A percentile compares a stretch with the other conserved stretches of the same genome.
phyloP scores from a whole-genome alignment of 768 basidiomycete species.

The Lactarius hatsudake region DNA sequence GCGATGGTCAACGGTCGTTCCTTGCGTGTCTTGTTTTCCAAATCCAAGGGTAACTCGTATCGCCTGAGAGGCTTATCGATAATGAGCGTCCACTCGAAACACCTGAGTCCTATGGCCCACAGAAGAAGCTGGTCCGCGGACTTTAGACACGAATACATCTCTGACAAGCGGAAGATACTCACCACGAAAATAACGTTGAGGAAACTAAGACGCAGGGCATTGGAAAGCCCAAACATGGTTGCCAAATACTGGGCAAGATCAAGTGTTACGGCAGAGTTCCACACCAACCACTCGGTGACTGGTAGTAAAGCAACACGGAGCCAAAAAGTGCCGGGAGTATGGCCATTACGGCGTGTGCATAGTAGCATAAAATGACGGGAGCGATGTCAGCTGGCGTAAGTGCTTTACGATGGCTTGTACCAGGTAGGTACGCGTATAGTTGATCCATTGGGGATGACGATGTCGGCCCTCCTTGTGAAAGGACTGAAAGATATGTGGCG shows the following conservation, averaged over 20 bases:
- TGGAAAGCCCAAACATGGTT: background rate
- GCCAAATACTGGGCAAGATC: slow-evolving; percentile 16
- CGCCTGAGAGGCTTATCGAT: slow-evolving; percentile 13
- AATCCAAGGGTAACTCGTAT: background rate
- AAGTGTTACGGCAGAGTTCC: slow-evolving; percentile 1
- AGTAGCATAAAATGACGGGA: slow-evolving; percentile 21
- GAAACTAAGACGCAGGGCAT: slow-evolving; percentile 12
- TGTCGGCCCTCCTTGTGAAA: background rate
- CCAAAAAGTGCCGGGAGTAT: slow-evolving; percentile 16
- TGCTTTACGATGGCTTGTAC: slow-evolving; percentile 1
- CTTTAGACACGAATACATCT: background rate
- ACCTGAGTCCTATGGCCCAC: slow-evolving; percentile 12
- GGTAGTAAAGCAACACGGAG: slow-evolving; percentile 16
- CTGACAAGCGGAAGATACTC: background rate
- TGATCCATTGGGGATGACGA: background rate
- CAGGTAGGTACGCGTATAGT: background rate
- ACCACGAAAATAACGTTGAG: slow-evolving; percentile 20
- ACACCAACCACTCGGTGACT: slow-evolving; percentile 21
- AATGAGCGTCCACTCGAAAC: slow-evolving; percentile 23
- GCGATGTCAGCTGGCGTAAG: background rate
- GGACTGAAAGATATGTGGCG: background rate
- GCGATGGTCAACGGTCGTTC: slow-evolving; percentile 6
- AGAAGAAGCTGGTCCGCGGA: slow-evolving; percentile 3
- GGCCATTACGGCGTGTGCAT: slow-evolving; percentile 22
- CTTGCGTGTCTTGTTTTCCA: background rate